These are phyloP conservation scores for Botryotinia globosa DNA, from an alignment of 2,329 filamentous ascomycete genomes.

Conservation along the genomic window DNA sequence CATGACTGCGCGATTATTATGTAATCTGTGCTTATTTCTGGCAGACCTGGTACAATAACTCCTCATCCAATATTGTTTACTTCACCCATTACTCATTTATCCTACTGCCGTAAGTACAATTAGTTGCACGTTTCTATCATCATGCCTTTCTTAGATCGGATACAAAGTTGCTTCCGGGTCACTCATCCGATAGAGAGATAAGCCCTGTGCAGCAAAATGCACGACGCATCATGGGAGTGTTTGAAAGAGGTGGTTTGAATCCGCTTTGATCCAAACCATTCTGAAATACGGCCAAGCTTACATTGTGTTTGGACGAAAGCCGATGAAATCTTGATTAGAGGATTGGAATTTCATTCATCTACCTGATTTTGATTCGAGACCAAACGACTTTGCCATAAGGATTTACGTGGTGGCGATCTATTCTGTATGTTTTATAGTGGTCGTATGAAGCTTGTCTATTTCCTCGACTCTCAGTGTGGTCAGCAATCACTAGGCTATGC, in stretches of 20 bases:
- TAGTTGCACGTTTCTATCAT: not conserved
- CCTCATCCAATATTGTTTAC: not conserved
- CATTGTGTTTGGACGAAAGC: not conserved
- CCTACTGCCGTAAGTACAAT: not conserved
- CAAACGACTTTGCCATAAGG: not conserved
- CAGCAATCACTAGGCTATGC: not conserved
- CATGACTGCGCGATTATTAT: not conserved
- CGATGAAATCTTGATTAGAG: not conserved
- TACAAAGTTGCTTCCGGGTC: not conserved
- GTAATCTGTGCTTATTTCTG: not conserved
- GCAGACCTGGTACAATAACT: not conserved
- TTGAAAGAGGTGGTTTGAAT: not conserved
- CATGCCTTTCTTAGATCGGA: not conserved
- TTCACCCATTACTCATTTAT: not conserved
- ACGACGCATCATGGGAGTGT: not conserved
- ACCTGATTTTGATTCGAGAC: not conserved
- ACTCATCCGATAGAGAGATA: not conserved
- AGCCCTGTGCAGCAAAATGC: not conserved
- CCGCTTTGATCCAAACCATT: not conserved
- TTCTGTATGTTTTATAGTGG: not conserved
- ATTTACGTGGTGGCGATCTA: not conserved
- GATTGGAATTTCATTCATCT: not conserved
- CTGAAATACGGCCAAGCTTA: not conserved
- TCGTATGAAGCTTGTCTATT: not conserved
- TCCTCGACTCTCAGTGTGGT: not conserved